These are phyloP conservation scores for Plicaturopsis crispa DNA, from an alignment of 768 basidiomycete species.

Conservation along the genomic window DNA sequence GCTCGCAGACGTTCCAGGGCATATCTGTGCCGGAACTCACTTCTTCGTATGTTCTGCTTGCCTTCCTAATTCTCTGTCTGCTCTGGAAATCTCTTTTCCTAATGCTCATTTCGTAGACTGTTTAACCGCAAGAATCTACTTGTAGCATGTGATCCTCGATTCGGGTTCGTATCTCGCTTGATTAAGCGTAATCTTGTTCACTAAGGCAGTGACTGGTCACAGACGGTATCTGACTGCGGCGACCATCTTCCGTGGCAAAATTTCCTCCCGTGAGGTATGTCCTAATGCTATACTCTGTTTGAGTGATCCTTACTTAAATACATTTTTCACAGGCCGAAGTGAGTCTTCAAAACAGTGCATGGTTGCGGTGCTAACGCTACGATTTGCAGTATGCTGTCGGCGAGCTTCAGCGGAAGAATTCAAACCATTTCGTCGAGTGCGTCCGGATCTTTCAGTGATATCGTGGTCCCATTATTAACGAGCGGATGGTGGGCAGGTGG, in stretches of 20 bases:
- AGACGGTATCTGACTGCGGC: conserved; percentile 86
- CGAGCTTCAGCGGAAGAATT: conserved; percentile 71
- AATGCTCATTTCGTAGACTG: conserved; percentile 32
- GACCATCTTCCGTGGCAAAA: conserved; percentile 78
- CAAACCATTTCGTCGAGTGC: conserved; percentile 73
- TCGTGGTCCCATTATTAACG: conserved; percentile 1
- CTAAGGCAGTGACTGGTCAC: not conserved
- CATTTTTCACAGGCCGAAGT: conserved; percentile 41
- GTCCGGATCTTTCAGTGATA: conserved; percentile 13
- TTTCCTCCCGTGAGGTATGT: conserved; percentile 76
- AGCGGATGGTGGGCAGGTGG: conserved; percentile 44
- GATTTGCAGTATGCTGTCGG: conserved; percentile 53
- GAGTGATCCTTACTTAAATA: conserved; percentile 22
- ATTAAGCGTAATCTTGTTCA: not conserved
- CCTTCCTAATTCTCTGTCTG: not conserved
- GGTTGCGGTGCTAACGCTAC: conserved; percentile 7
- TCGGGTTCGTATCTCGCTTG: conserved; percentile 41
- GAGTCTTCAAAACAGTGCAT: conserved; percentile 15
- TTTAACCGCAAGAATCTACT: conserved; percentile 78
- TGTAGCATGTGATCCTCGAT: conserved; percentile 75
- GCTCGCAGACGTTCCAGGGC: conserved; percentile 51
- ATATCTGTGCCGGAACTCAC: conserved; percentile 65
- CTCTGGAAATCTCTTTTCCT: too few relatives aligned
- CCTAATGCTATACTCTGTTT: conserved; percentile 5
- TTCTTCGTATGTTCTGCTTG: conserved; percentile 43